phyloP scores from a whole-genome alignment of 805 yeast genomes.

The Spencermartinsiella europaea region DNA sequence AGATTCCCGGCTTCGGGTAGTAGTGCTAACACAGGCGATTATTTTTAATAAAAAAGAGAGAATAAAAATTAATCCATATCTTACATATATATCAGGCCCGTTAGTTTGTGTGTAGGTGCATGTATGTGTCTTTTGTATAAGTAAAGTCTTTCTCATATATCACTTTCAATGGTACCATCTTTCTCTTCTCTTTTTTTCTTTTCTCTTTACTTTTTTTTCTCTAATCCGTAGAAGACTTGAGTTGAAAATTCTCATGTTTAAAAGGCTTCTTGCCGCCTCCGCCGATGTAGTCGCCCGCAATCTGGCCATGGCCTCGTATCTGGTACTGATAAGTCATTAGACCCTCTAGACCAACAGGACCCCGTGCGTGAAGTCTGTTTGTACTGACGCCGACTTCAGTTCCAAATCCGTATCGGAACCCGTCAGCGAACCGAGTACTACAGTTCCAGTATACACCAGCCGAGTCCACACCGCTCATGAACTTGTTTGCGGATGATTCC shows the following conservation, averaged over 20 bases:
- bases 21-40: neutral
- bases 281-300: slow-evolving; percentile 86
- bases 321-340: slow-evolving; percentile 93
- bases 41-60: no score
- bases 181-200: no score
- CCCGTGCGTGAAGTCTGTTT: slow-evolving; percentile 95
- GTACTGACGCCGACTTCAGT: slow-evolving; percentile 98
- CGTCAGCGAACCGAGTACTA: slow-evolving; percentile 96
- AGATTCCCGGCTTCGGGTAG: neutral
- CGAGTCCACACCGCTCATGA: slow-evolving; percentile 83
- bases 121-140: no score
- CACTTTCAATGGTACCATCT: no score
- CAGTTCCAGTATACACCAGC: slow-evolving; percentile 98
- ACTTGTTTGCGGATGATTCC: slow-evolving; percentile 63
- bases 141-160: no score
- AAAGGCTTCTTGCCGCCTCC: slow-evolving; percentile 83
- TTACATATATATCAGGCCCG: no score
- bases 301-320: slow-evolving; percentile 86
- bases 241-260: slow-evolving; percentile 44
- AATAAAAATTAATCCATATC: no score
- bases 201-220: neutral
- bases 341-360: slow-evolving; percentile 98
- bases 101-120: no score
- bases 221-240: slow-evolving; percentile 1
- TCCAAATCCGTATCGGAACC: slow-evolving; percentile 97